Conservation (phyloP, 495 filamentous ascomycete genomes). For the Darksidea phi region DNA sequence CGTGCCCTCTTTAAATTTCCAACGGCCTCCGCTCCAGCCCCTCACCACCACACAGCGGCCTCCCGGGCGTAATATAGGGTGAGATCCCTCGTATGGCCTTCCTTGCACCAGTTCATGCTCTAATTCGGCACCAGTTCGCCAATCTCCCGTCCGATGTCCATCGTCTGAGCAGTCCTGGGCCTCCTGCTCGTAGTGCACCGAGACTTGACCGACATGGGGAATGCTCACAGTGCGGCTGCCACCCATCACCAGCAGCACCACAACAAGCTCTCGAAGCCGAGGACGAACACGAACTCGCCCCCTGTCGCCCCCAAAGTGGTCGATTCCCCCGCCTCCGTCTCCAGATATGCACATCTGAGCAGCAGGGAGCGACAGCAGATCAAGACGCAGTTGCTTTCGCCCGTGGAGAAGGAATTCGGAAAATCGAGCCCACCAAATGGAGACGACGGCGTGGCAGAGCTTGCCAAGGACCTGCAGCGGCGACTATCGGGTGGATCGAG, state of each 20-base stretch:
- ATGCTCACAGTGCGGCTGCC: conserved; percentile 22
- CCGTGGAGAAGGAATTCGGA: conserved; percentile 18
- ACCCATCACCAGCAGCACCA: conserved; percentile 16
- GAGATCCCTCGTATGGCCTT: not conserved
- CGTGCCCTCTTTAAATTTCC: not conserved
- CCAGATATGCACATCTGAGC: conserved; percentile 29
- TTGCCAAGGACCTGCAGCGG: conserved; percentile 25
- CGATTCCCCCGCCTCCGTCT: conserved; percentile 17
- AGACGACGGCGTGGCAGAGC: conserved; percentile 26
- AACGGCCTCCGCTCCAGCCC: not conserved
- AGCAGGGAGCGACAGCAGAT: conserved; percentile 18
- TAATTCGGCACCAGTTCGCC: conserved; percentile 3
- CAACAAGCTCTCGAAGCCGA: conserved; percentile 37
- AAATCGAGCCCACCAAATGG: not conserved
- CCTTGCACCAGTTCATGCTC: not conserved
- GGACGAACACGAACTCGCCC: conserved; percentile 33
- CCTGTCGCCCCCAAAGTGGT: conserved; percentile 7
- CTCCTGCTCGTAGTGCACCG: not conserved
- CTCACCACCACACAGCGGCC: not conserved
- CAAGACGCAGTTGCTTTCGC: conserved; percentile 23
- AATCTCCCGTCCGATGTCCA: conserved; percentile 1
- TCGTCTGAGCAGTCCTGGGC: not conserved
- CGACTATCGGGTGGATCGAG: conserved; percentile 23
- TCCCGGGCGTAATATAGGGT: conserved; percentile 7
- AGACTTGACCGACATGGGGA: conserved; percentile 28